Conservation (phyloP, 306 rosid species). For the Crataegus laevigata region DNA sequence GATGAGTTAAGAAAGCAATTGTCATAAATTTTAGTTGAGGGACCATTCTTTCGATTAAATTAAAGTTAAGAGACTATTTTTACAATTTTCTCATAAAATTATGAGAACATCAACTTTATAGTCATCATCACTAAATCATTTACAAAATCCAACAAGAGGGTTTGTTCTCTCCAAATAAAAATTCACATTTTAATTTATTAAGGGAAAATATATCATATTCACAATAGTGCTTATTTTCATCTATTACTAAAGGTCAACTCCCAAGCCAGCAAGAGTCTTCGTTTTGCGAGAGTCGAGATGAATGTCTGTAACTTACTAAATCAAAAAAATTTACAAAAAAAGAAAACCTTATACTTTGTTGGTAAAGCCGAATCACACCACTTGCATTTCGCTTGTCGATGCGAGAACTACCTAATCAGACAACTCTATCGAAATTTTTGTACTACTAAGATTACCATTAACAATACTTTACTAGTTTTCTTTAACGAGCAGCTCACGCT, state of each 20-base stretch:
- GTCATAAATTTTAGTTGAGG: no score
- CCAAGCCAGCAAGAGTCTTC: rapidly evolving
- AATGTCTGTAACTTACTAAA: not conserved
- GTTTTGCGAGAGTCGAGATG: no score
- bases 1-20: no score
- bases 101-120: no score
- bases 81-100: no score
- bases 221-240: not conserved
- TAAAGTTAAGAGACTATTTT: no score
- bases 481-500: not conserved
- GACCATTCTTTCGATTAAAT: no score
- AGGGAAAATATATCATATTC: not conserved
- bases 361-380: not conserved
- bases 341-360: not conserved
- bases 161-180: not conserved
- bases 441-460: not conserved
- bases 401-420: no score
- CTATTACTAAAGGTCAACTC: not conserved
- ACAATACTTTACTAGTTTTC: not conserved
- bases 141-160: not conserved
- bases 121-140: no score
- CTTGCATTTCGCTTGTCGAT: not conserved
- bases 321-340: not conserved
- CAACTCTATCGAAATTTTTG: not conserved
- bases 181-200: not conserved